phyloP scores from a whole-genome alignment of 2,329 filamentous ascomycete species.

The Stachybotrys chartarum region DNA sequence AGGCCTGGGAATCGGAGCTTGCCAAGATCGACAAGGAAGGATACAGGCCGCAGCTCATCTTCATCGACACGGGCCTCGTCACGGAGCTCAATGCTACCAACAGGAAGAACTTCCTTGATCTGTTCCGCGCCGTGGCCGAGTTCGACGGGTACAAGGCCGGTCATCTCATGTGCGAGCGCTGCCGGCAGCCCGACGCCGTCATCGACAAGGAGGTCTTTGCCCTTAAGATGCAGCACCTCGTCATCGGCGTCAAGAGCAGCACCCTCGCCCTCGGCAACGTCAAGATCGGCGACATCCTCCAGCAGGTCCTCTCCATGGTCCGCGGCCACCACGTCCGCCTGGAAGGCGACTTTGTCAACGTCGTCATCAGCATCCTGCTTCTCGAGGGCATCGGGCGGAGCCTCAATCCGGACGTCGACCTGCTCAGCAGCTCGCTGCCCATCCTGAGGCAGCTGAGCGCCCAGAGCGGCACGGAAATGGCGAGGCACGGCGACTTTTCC shows the following conservation, averaged over 20 bases:
- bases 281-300: slow-evolving; percentile 91
- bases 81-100: slow-evolving; percentile 88
- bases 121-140: slow-evolving; percentile 92
- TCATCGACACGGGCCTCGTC: slow-evolving; percentile 94
- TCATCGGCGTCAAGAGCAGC: slow-evolving; percentile 80
- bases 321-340: slow-evolving; percentile 85
- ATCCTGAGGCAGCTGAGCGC: slow-evolving; percentile 84
- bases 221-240: slow-evolving; percentile 92
- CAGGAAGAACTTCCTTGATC: slow-evolving; percentile 82
- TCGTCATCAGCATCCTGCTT: slow-evolving; percentile 88
- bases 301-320: slow-evolving; percentile 87
- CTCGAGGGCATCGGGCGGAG: slow-evolving; percentile 89
- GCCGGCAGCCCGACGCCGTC: slow-evolving; percentile 84
- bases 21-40: slow-evolving; percentile 75
- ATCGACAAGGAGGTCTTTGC: slow-evolving; percentile 87
- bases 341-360: slow-evolving; percentile 97
- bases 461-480: slow-evolving; percentile 62
- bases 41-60: slow-evolving; percentile 88
- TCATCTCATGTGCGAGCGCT: slow-evolving; percentile 91
- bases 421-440: slow-evolving; percentile 79
- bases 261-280: slow-evolving; percentile 91
- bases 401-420: slow-evolving; percentile 78
- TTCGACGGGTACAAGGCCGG: slow-evolving; percentile 96
- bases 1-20: slow-evolving; percentile 69
- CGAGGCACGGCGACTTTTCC: slow-evolving; percentile 66